A percentile compares a stretch with the other conserved stretches of the same genome.
These are phyloP conservation scores for Schwanniomyces polymorphus DNA, from an alignment of 805 yeast species.

Conservation along the genomic window DNA sequence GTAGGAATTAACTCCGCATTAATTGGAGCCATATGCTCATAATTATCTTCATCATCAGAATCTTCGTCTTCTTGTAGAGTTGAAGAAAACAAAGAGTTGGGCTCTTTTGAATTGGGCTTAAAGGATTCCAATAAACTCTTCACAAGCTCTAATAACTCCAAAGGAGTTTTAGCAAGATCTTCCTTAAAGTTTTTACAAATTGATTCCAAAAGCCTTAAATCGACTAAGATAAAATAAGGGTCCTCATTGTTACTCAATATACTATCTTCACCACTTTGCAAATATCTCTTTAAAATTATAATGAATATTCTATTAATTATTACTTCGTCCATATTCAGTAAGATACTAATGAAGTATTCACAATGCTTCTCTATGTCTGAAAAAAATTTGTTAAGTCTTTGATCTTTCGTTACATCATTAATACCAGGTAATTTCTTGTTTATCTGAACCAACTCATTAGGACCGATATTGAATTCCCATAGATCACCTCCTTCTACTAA, in stretches of 20 bases:
- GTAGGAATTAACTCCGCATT: conserved; percentile 22
- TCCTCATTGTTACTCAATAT: conserved; percentile 26
- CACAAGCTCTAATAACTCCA: conserved; percentile 50
- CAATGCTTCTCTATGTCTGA: conserved; percentile 25
- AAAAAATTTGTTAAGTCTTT: conserved; percentile 27
- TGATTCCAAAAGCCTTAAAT: conserved; percentile 64
- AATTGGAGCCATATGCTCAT: conserved; percentile 10
- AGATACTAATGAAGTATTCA: conserved; percentile 34
- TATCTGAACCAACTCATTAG: conserved; percentile 37
- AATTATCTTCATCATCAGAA: conserved; percentile 30
- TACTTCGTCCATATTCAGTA: conserved; percentile 51
- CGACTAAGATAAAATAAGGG: conserved; percentile 57
- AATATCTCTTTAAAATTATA: conserved; percentile 60
- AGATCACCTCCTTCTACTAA: conserved; percentile 24
- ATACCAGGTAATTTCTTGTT: conserved; percentile 2
- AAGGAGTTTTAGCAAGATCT: conserved; percentile 53
- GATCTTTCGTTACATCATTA: conserved; percentile 14
- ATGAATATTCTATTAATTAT: conserved; percentile 50
- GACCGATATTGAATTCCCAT: conserved; percentile 47
- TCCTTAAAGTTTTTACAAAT: conserved; percentile 60
- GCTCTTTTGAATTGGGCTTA: neutral
- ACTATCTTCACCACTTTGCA: conserved; percentile 21
- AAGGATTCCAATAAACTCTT: conserved; percentile 13
- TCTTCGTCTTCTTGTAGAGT: conserved; percentile 19
- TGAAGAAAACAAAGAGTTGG: neutral